Base-by-base conservation (phyloP, 257 asterid species). In the Henckelia pumila region DNA sequence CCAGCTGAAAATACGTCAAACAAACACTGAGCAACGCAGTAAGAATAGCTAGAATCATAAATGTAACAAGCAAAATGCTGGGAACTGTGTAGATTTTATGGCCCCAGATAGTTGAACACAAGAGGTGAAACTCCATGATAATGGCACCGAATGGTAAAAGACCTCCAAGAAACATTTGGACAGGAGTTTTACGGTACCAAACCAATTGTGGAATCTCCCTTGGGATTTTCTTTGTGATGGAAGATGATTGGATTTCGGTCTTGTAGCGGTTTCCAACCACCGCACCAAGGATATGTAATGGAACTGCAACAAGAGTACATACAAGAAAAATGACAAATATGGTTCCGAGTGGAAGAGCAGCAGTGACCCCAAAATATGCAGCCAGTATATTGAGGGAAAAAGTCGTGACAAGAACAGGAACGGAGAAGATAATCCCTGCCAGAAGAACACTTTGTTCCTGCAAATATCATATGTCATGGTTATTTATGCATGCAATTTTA, bases 61-160 rank as follows among this genome's bases (percentile, higher is more conserved):
- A 88, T 13, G 87, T 81, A 57, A 81, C 35, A 50, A 88, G 72
- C 78, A 90, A 66, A 71, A 84, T 63, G 20, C 81, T 82, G 6
- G 90, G 83, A 68, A 75, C 63, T 23, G 83, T 84, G 56, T 71
- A 88, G 69, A 88, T 70, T 79, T 90, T 93, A 60, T 80, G 80
- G 70, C 97, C 96, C 99, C 98, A 93, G 16, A 90, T 67, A 71
- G 90, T 88, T 37, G 94, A 79, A 47, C 82, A 81, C 76, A 88
- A 70, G 69, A 85, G 83, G 77, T 85, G 95, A 28, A 93, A 79
- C 82, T 93, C 97, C 11, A 84, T 78, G 72, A 73, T 79, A 63
- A 86, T 67, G n/a, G 87, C 97, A 70, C 96, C 83, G 77, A 83
- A 89, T 59, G 96, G 95, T 61, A 88, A 77, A 77, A 93, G 88